Evolutionary conservation across 2,329 filamentous ascomycete genomes (phyloP), one percentile per base, ranked within the genome.

Genomic region (Nemania serpens): DNA sequence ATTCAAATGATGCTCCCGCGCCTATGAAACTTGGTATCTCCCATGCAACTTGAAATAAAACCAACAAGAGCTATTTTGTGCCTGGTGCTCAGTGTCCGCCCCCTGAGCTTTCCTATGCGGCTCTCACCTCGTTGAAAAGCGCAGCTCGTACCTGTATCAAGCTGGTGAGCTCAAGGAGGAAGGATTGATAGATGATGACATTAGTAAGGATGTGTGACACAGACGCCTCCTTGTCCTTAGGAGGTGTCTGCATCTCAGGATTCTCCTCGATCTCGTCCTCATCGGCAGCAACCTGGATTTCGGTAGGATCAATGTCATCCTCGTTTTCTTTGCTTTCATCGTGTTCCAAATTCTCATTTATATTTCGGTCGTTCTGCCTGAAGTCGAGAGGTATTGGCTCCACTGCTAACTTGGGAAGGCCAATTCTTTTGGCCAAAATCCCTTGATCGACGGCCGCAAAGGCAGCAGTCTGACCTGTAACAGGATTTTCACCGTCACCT

Each of bases 151-250:
- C 88, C 73, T 94, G 90, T 60, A 93, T 81, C 68, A 93, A 75
- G 25, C 89, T 89, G 1, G 90, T 87, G 58, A 94, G 75, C 74
- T 95, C 91, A 51, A 94, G 81, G 51, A 94, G 76, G 72, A 95
- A 95, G 37, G 90, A 89, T 73, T 95, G 91, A 59, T 93, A 79
- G 52, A 94, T 84, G 59, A 94, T 85, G 42, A 90, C 85, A 73
- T 94, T 95, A 5, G 91, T 94, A 63, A 95, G 78, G 11, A 94
- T 79, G 72, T 94, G 91, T 42, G 89, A 91, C 4, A 95, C 84
- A 7, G 88, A 91, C 7, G 87, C 88, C 10, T 80, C 81, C 50
- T 75, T 76, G 5, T 76, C 72, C 29, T 71, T 72, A 2, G 59
- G 37, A 12, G 65, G 61, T 12, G 65, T 69, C 22, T 67, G 69